Percentiles rank a stretch among this genome's conserved stretches.
Evolutionary conservation across 176 grass and related monocot species (phyloP).

Genomic region (Juncus effusus): DNA sequence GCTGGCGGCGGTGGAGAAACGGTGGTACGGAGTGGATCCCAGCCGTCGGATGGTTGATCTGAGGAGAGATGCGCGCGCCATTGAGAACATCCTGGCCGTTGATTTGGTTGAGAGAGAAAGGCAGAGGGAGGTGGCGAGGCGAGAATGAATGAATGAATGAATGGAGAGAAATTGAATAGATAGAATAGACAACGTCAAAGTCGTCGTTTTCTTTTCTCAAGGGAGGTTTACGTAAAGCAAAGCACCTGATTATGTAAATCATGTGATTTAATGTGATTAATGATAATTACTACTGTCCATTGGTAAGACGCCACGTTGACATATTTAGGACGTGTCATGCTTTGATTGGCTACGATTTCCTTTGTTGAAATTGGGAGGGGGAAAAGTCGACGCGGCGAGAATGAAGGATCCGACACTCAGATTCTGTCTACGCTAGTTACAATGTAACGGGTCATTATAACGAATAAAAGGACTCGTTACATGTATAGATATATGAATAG

Average conservation of each 20-base stretch:
- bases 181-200: constrained; percentile 27
- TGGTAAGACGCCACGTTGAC: constrained; percentile 6
- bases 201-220: constrained; percentile 15
- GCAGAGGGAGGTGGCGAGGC: constrained; percentile 33
- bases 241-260: constrained; percentile 9
- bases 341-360: too few relatives aligned
- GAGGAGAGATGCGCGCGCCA: constrained; percentile 35
- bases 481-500: too few relatives aligned
- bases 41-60: constrained; percentile 34
- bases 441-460: too few relatives aligned
- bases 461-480: too few relatives aligned
- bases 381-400: too few relatives aligned
- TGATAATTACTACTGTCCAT: too few relatives aligned
- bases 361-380: too few relatives aligned
- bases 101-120: constrained; percentile 10
- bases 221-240: neutral
- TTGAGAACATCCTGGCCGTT: constrained; percentile 37
- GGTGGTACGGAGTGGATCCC: neutral
- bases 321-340: constrained; percentile 6
- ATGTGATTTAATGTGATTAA: neutral
- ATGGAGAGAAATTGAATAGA: neutral
- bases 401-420: too few relatives aligned
- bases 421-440: too few relatives aligned
- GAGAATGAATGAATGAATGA: constrained; percentile 18
- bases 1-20: constrained; percentile 31